Conservation (phyloP, 2,329 filamentous ascomycete species). For the Claviceps africana region DNA sequence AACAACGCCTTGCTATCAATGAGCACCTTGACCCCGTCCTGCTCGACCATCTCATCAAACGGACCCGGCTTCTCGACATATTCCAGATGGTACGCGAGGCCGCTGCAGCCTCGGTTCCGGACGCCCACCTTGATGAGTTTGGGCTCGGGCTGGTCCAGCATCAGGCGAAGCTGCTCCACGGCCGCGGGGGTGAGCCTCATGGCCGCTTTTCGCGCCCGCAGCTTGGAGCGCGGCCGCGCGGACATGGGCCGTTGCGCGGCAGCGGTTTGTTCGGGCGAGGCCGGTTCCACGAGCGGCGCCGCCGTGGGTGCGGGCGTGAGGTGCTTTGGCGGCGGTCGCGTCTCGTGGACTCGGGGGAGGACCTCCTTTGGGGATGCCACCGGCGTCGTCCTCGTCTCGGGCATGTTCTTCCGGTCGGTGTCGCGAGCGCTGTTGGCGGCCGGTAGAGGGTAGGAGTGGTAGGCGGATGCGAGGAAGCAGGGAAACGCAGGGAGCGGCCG, state of each 20-base stretch:
- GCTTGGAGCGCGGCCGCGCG: conserved; percentile 21
- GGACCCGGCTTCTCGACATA: conserved; percentile 81
- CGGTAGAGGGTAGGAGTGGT: conserved; percentile 39
- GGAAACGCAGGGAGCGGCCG: conserved; percentile 24
- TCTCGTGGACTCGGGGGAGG: conserved; percentile 38
- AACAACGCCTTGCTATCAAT: conserved; percentile 96
- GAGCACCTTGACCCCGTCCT: conserved; percentile 89
- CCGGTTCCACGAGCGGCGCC: conserved; percentile 7
- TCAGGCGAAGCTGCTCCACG: conserved; percentile 58
- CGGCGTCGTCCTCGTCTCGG: conserved; percentile 29
- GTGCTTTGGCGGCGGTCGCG: conserved; percentile 32
- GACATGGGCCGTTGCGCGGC: conserved; percentile 29
- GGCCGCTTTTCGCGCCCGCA: conserved; percentile 67
- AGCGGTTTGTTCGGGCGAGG: background rate
- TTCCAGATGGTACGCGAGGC: conserved; percentile 83
- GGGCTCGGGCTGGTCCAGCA: conserved; percentile 75
- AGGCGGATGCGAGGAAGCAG: conserved; percentile 21
- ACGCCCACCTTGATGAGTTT: conserved; percentile 93
- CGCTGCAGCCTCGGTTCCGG: conserved; percentile 86
- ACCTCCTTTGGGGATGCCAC: conserved; percentile 28
- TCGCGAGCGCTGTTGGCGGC: conserved; percentile 25
- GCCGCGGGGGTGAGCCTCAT: conserved; percentile 75
- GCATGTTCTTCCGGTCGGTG: conserved; percentile 28
- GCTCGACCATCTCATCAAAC: conserved; percentile 87
- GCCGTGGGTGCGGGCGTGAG: conserved; percentile 10